phyloP scores from a whole-genome alignment of 2,329 filamentous ascomycete genomes.

The Myriosclerotinia curreyana region DNA sequence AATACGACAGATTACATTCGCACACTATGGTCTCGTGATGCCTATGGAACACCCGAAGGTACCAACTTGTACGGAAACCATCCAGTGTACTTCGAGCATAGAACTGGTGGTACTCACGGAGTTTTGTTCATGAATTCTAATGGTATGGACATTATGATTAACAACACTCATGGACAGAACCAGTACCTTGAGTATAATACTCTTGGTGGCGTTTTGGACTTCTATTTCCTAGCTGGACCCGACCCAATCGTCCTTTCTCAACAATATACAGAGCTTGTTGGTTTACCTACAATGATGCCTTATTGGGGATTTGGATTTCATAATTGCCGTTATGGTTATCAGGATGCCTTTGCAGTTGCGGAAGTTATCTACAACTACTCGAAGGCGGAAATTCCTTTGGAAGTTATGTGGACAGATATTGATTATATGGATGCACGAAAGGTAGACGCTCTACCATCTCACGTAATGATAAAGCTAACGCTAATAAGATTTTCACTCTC shows the following conservation, averaged over 20 bases:
- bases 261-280: constrained; percentile 58
- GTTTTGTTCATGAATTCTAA: constrained; percentile 72
- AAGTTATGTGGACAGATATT: constrained; percentile 67
- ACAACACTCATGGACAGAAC: constrained; percentile 52
- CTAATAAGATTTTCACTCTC: constrained; percentile 53
- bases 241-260: constrained; percentile 55
- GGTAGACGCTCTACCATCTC: constrained; percentile 27
- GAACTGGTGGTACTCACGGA: constrained; percentile 55
- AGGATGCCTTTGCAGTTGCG: constrained; percentile 59
- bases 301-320: constrained; percentile 64
- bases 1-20: constrained; percentile 59
- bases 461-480: neutral
- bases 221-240: constrained; percentile 62
- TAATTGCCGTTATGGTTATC: constrained; percentile 63
- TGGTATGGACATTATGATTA: constrained; percentile 74
- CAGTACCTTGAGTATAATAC: constrained; percentile 77
- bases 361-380: constrained; percentile 68
- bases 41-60: constrained; percentile 52
- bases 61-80: constrained; percentile 63
- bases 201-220: constrained; percentile 72
- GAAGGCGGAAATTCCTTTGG: constrained; percentile 61
- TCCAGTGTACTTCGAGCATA: constrained; percentile 62
- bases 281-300: constrained; percentile 58
- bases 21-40: constrained; percentile 60
- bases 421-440: constrained; percentile 57